These are phyloP conservation scores for Fraxinus sp. DNA, from an alignment of 305 asterid species.

Conservation along the genomic window DNA sequence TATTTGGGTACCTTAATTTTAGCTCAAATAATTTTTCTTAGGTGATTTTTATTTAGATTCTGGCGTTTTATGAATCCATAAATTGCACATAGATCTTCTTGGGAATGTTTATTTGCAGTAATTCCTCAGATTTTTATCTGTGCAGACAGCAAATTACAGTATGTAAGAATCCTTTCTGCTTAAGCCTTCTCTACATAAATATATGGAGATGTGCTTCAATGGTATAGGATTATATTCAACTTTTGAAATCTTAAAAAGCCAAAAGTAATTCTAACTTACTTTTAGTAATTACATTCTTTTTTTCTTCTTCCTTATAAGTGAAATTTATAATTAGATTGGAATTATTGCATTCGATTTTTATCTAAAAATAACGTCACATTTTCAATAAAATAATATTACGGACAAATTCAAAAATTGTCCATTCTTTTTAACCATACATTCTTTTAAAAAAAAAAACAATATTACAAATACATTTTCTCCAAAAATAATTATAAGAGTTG, in stretches of 20 bases:
- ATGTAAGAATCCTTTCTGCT: background rate
- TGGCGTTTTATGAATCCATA: background rate
- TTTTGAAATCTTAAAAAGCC: background rate
- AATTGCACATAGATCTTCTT: conserved; percentile 1
- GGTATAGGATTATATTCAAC: background rate
- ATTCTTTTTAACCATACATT: too few relatives aligned
- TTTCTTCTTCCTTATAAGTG: background rate
- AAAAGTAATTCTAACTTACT: background rate
- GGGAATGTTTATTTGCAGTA: background rate
- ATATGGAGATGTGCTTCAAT: conserved; percentile 1
- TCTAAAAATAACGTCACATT: too few relatives aligned
- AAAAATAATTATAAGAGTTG: too few relatives aligned
- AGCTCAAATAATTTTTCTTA: background rate
- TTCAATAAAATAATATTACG: too few relatives aligned
- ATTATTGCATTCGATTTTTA: background rate
- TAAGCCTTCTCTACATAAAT: background rate
- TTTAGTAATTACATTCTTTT: background rate
- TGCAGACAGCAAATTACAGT: background rate
- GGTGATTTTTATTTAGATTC: background rate
- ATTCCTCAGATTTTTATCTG: background rate
- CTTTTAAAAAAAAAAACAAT: too few relatives aligned
- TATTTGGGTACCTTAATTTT: background rate
- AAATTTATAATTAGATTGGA: background rate
- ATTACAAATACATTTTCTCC: too few relatives aligned
- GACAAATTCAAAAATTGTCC: too few relatives aligned